These are phyloP conservation scores for Globisporangium sylvaticum DNA, from an alignment of 352 stramenopile genomes.

Conservation along the genomic window DNA sequence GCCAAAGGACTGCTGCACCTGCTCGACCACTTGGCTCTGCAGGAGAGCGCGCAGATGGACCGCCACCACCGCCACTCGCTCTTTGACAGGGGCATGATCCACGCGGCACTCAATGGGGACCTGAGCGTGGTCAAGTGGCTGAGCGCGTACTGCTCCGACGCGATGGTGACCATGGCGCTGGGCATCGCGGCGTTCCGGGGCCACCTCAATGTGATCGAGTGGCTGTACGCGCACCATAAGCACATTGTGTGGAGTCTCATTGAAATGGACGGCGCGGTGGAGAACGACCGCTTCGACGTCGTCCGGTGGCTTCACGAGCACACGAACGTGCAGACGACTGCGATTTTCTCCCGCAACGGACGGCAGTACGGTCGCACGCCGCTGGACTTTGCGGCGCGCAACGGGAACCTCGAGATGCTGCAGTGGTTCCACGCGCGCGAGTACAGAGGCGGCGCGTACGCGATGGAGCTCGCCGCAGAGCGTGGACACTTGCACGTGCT, in stretches of 20 bases:
- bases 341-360: slow-evolving; percentile 6
- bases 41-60: slow-evolving; percentile 1
- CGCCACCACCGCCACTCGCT: background rate
- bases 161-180: slow-evolving; percentile 7
- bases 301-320: slow-evolving; percentile 15
- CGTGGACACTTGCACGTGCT: background rate
- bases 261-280: slow-evolving; percentile 10
- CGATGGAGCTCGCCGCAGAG: background rate
- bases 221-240: slow-evolving; percentile 4
- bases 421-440: slow-evolving; percentile 1
- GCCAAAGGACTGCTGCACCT: background rate
- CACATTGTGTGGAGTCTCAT: slow-evolving; percentile 9
- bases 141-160: background rate
- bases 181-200: slow-evolving; percentile 7
- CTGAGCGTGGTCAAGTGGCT: slow-evolving; percentile 4
- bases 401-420: slow-evolving; percentile 2
- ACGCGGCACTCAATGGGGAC: background rate
- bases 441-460: background rate
- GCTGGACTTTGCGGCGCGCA: slow-evolving; percentile 4
- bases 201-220: slow-evolving; percentile 12
- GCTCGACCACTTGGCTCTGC: slow-evolving; percentile 3
- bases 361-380: slow-evolving; percentile 7
- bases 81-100: background rate
- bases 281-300: slow-evolving; percentile 8
- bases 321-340: slow-evolving; percentile 9